A percentile compares a stretch with the other conserved stretches of the same genome.
phyloP scores from a whole-genome alignment of 495 filamentous ascomycete species.

The Penicillium pulvis region DNA sequence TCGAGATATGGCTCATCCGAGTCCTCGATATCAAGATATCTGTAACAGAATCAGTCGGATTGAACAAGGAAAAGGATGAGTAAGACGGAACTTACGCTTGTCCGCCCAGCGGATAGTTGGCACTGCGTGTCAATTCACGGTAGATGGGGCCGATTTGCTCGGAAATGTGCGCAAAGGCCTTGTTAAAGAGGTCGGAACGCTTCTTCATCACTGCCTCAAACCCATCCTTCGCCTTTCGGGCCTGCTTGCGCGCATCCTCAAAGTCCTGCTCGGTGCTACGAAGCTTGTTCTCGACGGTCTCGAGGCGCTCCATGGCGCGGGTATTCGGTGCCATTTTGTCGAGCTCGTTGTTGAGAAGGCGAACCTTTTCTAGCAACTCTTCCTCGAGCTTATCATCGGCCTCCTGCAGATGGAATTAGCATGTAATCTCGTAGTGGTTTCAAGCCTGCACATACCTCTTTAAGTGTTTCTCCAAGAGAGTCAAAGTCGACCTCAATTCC shows the following conservation, averaged over 20 bases:
- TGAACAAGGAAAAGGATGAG: neutral
- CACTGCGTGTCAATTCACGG: constrained; percentile 85
- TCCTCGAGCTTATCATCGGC: constrained; percentile 73
- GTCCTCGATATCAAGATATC: constrained; percentile 90
- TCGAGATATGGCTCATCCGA: constrained; percentile 87
- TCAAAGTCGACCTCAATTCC: constrained; percentile 93
- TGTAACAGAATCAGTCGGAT: constrained; percentile 19
- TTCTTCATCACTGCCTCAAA: constrained; percentile 80
- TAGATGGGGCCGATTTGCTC: constrained; percentile 94
- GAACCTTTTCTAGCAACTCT: constrained; percentile 77
- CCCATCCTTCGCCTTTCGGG: constrained; percentile 74
- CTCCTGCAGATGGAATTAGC: constrained; percentile 50
- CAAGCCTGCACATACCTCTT: constrained; percentile 57
- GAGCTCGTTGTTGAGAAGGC: constrained; percentile 70
- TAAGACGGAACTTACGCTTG: constrained; percentile 61
- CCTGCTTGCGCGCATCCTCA: constrained; percentile 72
- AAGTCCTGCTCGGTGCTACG: constrained; percentile 86
- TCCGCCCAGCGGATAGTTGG: constrained; percentile 85
- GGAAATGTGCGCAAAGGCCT: constrained; percentile 91
- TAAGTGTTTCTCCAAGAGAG: constrained; percentile 80
- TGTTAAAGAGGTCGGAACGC: constrained; percentile 90
- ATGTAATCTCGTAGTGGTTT: neutral
- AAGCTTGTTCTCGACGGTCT: constrained; percentile 80
- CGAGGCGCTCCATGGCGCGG: constrained; percentile 90
- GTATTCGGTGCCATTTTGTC: constrained; percentile 95